phyloP scores from a whole-genome alignment of 1,284 basidiomycete species.

The Tilletia caries region DNA sequence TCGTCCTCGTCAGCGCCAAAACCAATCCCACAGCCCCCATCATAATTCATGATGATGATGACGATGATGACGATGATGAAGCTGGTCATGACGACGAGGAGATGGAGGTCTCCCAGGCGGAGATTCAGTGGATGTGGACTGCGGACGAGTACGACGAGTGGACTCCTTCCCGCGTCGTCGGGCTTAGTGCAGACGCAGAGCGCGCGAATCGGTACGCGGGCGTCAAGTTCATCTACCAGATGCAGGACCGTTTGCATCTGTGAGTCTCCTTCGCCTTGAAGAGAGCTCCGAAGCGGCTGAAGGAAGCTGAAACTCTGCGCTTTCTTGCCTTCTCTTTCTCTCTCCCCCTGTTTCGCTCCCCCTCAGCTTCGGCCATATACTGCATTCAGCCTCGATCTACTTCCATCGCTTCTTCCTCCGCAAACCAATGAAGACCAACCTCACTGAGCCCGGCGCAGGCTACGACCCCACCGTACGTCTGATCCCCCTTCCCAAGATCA shows the following conservation, averaged over 20 bases:
- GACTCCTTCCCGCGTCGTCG: constrained; percentile 1
- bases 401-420: constrained; percentile 95
- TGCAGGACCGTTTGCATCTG: not conserved
- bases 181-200: not conserved
- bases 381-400: constrained; percentile 68
- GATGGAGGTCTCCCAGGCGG: not conserved
- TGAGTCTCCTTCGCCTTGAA: not conserved
- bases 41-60: too few species aligned
- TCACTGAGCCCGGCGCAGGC: not conserved
- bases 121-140: not conserved
- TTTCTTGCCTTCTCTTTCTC: too few species aligned
- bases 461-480: not conserved
- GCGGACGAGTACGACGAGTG: not conserved
- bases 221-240: constrained; percentile 12
- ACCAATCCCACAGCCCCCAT: too few species aligned
- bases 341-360: too few species aligned
- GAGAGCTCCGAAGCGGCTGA: too few species aligned
- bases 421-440: constrained; percentile 62
- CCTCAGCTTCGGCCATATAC: not conserved
- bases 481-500: not conserved
- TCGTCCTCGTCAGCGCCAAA: too few species aligned
- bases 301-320: too few species aligned
- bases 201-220: not conserved
- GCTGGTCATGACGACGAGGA: too few species aligned
- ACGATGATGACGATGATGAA: too few species aligned